These are phyloP conservation scores for Mycosphaerelloides madeirae DNA, from an alignment of 2,329 filamentous ascomycete genomes.

Conservation along the genomic window DNA sequence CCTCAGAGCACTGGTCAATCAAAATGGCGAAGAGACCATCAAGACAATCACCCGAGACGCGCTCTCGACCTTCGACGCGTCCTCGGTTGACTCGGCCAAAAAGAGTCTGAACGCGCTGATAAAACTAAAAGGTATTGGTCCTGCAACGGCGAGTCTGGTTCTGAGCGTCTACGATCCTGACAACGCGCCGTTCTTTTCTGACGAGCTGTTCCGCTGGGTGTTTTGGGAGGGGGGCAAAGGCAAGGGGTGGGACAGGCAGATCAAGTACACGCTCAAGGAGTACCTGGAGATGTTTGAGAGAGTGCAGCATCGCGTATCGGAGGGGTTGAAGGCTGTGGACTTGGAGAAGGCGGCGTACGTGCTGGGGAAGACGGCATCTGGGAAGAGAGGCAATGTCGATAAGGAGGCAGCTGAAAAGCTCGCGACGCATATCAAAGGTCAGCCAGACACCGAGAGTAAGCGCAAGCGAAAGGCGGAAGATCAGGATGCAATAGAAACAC, in stretches of 20 bases:
- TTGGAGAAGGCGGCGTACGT: constrained; percentile 19
- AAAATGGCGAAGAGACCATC: constrained; percentile 53
- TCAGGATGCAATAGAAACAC: background rate
- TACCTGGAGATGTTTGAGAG: constrained; percentile 53
- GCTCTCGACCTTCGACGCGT: constrained; percentile 41
- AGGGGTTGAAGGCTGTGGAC: constrained; percentile 16
- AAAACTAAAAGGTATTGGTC: constrained; percentile 68
- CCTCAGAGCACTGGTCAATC: constrained; percentile 47
- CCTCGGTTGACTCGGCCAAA: constrained; percentile 10
- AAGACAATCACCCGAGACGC: constrained; percentile 50
- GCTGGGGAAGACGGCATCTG: constrained; percentile 8
- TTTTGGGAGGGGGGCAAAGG: constrained; percentile 45
- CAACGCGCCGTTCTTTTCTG: constrained; percentile 68
- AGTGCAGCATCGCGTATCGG: constrained; percentile 39
- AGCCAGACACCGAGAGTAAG: background rate
- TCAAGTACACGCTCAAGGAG: constrained; percentile 68
- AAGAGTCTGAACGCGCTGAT: constrained; percentile 52
- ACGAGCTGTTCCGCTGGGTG: constrained; percentile 72
- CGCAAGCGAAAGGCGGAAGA: background rate
- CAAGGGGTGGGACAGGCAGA: constrained; percentile 44
- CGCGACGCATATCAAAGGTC: too few relatives aligned
- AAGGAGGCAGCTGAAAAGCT: background rate
- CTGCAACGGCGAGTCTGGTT: constrained; percentile 72
- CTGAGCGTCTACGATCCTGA: constrained; percentile 60
- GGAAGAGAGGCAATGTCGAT: background rate